A percentile compares a stretch with the other conserved stretches of the same genome.
phyloP scores from a whole-genome alignment of 2,329 filamentous ascomycete species.

The Aspergillus udagawae region DNA sequence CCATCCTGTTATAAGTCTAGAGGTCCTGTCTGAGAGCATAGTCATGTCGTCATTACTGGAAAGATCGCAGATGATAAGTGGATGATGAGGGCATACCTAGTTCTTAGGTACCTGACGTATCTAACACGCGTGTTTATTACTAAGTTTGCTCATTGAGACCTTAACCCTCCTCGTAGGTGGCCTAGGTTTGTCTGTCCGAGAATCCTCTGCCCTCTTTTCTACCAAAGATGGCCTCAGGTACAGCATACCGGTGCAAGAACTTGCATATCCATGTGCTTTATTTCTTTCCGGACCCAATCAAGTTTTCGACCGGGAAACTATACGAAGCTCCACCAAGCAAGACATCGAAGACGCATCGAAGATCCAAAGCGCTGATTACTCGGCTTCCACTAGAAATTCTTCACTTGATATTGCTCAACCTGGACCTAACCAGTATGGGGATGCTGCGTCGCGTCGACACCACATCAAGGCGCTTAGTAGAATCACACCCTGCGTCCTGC shows the following conservation, averaged over 20 bases:
- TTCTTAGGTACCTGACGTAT: background rate
- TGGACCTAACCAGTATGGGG: constrained; percentile 3
- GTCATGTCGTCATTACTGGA: too few species aligned
- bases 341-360: background rate
- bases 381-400: constrained; percentile 1
- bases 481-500: constrained; percentile 5
- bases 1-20: too few species aligned
- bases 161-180: background rate
- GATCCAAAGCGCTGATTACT: background rate
- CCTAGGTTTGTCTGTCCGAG: background rate
- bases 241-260: background rate
- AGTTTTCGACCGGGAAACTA: background rate
- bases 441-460: constrained; percentile 5
- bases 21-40: too few species aligned
- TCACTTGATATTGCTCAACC: constrained; percentile 2
- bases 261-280: background rate
- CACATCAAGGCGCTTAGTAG: background rate
- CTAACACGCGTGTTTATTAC: too few species aligned
- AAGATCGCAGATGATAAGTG: background rate
- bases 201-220: background rate
- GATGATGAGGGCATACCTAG: background rate
- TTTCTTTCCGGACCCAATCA: background rate
- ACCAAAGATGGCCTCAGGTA: background rate
- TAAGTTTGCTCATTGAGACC: background rate
- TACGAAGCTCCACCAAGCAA: constrained; percentile 1